Evolutionary conservation across 2,329 filamentous ascomycete species (phyloP).

Genomic region (Purpureocillium lavendulum): DNA sequence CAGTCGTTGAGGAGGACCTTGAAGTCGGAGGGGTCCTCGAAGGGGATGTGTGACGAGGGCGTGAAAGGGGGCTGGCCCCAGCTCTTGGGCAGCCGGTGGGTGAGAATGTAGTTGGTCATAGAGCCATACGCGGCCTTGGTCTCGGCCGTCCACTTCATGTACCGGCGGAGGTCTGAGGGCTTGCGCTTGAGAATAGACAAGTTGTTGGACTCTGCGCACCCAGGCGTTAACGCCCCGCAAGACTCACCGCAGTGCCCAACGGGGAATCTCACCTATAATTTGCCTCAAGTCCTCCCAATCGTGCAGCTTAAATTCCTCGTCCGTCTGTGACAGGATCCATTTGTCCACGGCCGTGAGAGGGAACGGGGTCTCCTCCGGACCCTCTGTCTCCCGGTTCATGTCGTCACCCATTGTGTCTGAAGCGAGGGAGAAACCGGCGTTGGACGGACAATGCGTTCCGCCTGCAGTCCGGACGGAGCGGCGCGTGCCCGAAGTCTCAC

Average conservation of each 20-base stretch:
- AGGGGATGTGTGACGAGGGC: slow-evolving; percentile 40
- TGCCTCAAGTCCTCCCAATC: slow-evolving; percentile 65
- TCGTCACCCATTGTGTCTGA: slow-evolving; percentile 30
- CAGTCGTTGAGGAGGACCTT: slow-evolving; percentile 83
- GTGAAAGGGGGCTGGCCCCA: slow-evolving; percentile 59
- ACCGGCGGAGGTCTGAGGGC: slow-evolving; percentile 71
- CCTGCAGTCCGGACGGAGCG: no score
- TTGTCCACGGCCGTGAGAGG: slow-evolving; percentile 51
- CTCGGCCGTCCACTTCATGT: slow-evolving; percentile 67
- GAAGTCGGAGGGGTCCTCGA: slow-evolving; percentile 47
- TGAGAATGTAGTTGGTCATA: slow-evolving; percentile 70
- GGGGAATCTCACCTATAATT: slow-evolving; percentile 48
- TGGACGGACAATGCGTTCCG: no score
- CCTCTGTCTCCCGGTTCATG: slow-evolving; percentile 1
- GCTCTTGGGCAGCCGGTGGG: slow-evolving; percentile 54
- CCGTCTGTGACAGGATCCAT: slow-evolving; percentile 52
- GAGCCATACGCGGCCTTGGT: slow-evolving; percentile 68
- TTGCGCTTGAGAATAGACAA: slow-evolving; percentile 70
- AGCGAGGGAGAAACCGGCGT: no score
- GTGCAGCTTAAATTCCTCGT: slow-evolving; percentile 62
- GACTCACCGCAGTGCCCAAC: background rate
- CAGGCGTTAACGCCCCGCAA: background rate
- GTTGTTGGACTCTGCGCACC: slow-evolving; percentile 39
- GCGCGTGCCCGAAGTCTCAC: no score
- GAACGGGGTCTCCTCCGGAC: slow-evolving; percentile 39